Percentiles rank a stretch among this genome's conserved stretches.
These are phyloP conservation scores for Leccinum boreale DNA, from an alignment of 768 basidiomycete species.

Conservation along the genomic window DNA sequence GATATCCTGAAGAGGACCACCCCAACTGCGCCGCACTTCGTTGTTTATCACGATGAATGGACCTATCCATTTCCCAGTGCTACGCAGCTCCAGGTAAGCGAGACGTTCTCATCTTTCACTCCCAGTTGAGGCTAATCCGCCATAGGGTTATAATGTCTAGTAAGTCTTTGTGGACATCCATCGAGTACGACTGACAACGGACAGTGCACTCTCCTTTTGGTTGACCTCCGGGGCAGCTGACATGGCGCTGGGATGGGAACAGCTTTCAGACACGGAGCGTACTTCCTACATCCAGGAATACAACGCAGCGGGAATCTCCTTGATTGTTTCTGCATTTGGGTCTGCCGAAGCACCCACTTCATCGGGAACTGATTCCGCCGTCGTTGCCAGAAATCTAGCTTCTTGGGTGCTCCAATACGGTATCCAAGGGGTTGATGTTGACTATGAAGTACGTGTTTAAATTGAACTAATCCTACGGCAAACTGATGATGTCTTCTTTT, in stretches of 20 bases:
- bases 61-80: conserved; percentile 41
- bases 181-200: not conserved
- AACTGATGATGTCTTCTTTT: not conserved
- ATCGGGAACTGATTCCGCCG: conserved; percentile 35
- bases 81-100: conserved; percentile 39
- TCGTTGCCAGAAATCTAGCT: conserved; percentile 40
- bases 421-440: conserved; percentile 51
- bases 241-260: conserved; percentile 43
- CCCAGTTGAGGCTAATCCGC: not conserved
- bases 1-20: conserved; percentile 12
- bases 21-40: conserved; percentile 48
- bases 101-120: not conserved
- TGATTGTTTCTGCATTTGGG: conserved; percentile 55
- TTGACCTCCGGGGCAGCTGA: conserved; percentile 39
- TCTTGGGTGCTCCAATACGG: conserved; percentile 43
- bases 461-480: too few species aligned
- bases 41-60: conserved; percentile 39
- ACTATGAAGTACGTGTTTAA: conserved; percentile 39
- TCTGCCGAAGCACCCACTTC: conserved; percentile 39
- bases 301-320: conserved; percentile 49
- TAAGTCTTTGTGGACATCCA: conserved; percentile 6
- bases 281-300: conserved; percentile 46
- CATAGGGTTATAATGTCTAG: conserved; percentile 35
- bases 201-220: conserved; percentile 41
- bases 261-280: conserved; percentile 35